Evolutionary conservation across 257 asterid genomes (phyloP), one percentile per base, ranked within the genome.

Genomic region (Capsicum baccatum): DNA sequence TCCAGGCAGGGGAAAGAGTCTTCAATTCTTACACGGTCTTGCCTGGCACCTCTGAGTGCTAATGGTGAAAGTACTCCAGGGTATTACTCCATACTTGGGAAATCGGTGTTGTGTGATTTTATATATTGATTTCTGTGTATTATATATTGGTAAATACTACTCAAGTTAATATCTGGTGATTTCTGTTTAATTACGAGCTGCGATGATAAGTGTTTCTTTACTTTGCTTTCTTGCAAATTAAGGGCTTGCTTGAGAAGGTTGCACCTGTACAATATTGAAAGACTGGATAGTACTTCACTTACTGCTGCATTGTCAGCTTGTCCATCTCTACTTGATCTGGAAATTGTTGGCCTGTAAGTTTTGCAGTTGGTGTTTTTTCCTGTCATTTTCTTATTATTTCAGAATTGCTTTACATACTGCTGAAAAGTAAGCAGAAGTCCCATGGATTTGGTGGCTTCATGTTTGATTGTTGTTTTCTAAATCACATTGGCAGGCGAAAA

Each of bases 301-400:
- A 89, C 90, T 62, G 88, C 89, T 71, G 99, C 98, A 84, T 74
- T 95, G 88, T 87, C 92, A 81, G 92, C 94, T 60, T 95, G 99
- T 60, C 92, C 97, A 59, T 87, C 92, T 76, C 83, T 95, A 86
- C 89, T 83, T 80, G 99, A 93, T 90, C 91, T 95, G 42, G 97
- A 88, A 89, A 91, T 95, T 84, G 93, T 93, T 87, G 98, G 98
- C 90, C 94, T 94, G 99, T 95, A 91, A 95, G 99, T 93, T 5
- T 85, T 62, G 68, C 35, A 62, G 19, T 3, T 62, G 11, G 1
- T 62, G 10, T 13, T 62, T 19, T 62, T 19, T 62, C 14, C 48
- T 62, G 14, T 19, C 19, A 2, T 59, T 16, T 19, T 62, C 68
- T 8, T 62, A 9, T 62, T 19, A 12, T 11, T 60, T 19, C 33